Evolutionary conservation across 2,329 filamentous ascomycete genomes (phyloP).

Genomic region (Clathrospora elynae): DNA sequence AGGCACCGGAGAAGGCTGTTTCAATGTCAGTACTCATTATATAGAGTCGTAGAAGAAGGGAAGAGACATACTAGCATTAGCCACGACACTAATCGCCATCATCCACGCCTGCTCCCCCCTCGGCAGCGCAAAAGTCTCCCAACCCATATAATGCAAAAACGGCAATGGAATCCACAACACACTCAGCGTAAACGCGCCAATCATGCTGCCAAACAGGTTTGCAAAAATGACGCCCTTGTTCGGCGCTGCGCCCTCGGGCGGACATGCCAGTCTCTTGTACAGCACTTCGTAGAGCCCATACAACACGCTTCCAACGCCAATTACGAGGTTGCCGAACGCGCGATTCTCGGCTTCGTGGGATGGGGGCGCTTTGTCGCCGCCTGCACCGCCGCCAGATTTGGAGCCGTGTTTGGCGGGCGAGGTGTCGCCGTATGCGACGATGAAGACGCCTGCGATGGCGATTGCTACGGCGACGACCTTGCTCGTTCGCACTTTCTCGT

Average conservation of each 20-base stretch:
- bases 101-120: constrained; percentile 77
- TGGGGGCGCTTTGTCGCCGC: constrained; percentile 54
- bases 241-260: constrained; percentile 82
- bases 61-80: constrained; percentile 74
- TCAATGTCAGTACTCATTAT: constrained; percentile 12
- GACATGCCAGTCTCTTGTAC: constrained; percentile 92
- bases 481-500: constrained; percentile 80
- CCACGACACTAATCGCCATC: constrained; percentile 76
- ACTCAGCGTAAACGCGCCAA: constrained; percentile 81
- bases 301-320: constrained; percentile 85
- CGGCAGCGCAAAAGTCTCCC: constrained; percentile 84
- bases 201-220: constrained; percentile 86
- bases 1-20: constrained; percentile 81
- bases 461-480: constrained; percentile 87
- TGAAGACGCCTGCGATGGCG: constrained; percentile 84
- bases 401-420: constrained; percentile 60
- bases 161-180: constrained; percentile 94
- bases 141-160: constrained; percentile 75
- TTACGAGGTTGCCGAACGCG: constrained; percentile 85
- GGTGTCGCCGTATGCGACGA: constrained; percentile 91
- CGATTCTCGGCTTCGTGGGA: constrained; percentile 67
- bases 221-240: constrained; percentile 95
- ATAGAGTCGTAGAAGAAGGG: background rate
- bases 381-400: constrained; percentile 61
- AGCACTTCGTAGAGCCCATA: constrained; percentile 98